Percentiles rank a stretch among this genome's conserved stretches.
Evolutionary conservation across 192 early-diverging fungal genomes (phyloP).

Genomic region (Podochytrium sp.): DNA sequence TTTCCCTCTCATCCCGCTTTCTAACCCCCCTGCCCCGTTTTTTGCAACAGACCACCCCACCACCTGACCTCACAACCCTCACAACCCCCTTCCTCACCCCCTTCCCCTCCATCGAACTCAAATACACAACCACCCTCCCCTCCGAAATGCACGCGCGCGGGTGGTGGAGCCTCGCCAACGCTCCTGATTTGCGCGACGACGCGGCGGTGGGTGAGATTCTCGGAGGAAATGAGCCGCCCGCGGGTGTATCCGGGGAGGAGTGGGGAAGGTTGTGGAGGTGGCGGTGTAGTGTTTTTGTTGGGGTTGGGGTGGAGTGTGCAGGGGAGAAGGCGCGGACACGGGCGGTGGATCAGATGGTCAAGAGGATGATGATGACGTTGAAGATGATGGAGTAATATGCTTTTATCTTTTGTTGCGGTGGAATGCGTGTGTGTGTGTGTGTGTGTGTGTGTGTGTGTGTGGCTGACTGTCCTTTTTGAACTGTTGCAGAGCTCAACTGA

Average conservation of each 20-base stretch:
- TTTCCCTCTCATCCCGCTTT: background rate
- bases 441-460: background rate
- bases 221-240: background rate
- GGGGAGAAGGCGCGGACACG: background rate
- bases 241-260: background rate
- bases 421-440: background rate
- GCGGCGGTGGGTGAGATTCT: background rate
- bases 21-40: background rate
- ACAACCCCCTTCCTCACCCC: background rate
- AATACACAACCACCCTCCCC: background rate
- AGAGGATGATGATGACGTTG: background rate
- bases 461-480: background rate
- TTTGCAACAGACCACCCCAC: background rate
- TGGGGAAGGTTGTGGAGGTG: background rate
- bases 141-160: background rate
- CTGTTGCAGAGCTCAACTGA: conserved; percentile 1
- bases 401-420: background rate
- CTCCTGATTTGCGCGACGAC: no score
- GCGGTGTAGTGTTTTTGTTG: background rate
- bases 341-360: background rate
- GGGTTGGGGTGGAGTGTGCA: background rate
- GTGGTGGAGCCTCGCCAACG: background rate
- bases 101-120: background rate
- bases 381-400: conserved; percentile 2
- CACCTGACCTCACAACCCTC: background rate